Conservation (phyloP, 345 rosid species). For the Bretschneidera sinensis region DNA sequence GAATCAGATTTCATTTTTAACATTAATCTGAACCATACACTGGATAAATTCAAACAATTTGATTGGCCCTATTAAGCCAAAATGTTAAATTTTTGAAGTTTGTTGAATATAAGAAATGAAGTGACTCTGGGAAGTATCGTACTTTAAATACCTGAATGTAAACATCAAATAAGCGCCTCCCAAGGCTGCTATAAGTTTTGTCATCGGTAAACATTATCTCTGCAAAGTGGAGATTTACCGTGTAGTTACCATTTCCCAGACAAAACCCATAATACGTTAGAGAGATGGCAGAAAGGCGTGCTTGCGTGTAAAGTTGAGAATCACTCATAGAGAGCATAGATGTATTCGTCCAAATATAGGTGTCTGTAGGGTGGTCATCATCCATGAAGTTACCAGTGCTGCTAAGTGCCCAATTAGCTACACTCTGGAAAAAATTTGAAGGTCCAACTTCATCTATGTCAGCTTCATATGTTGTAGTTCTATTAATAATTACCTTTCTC, state of each 20-base stretch:
- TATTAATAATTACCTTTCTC: neutral
- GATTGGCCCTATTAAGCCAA: no score
- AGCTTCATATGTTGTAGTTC: constrained; percentile 20
- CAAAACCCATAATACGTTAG: constrained; percentile 51
- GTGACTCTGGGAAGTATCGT: no score
- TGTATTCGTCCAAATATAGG: constrained; percentile 14
- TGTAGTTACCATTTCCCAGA: constrained; percentile 37
- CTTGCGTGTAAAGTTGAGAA: constrained; percentile 3
- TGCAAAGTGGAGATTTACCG: constrained; percentile 71
- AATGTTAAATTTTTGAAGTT: no score
- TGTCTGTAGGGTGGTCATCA: neutral
- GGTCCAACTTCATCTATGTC: constrained; percentile 27
- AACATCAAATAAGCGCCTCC: constrained; percentile 61
- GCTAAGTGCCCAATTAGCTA: constrained; percentile 42
- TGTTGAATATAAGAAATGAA: no score
- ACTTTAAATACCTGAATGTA: constrained; percentile 56
- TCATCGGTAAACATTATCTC: constrained; percentile 49
- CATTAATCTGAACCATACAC: no score
- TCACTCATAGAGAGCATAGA: constrained; percentile 15
- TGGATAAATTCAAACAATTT: no score
- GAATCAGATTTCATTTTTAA: neutral
- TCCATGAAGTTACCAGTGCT: constrained; percentile 51
- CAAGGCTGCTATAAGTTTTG: constrained; percentile 32
- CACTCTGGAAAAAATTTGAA: constrained; percentile 14
- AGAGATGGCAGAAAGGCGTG: constrained; percentile 33